phyloP scores from a whole-genome alignment of 805 yeast genomes.

The Maudiozyma pseudohumilis region DNA sequence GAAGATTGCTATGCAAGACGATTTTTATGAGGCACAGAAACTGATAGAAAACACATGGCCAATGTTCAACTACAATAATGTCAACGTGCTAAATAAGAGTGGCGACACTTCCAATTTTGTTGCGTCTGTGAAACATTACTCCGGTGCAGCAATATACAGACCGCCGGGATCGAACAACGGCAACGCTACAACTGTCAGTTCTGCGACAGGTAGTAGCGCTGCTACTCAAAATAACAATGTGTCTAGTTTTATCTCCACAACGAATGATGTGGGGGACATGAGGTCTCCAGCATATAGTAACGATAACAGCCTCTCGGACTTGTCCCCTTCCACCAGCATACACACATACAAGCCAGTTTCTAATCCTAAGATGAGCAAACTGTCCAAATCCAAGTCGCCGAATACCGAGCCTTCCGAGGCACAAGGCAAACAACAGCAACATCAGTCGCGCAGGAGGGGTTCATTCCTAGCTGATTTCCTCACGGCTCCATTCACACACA shows the following conservation, averaged over 20 bases:
- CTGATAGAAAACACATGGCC: conserved; percentile 82
- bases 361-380: background rate
- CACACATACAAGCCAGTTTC: background rate
- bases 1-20: conserved; percentile 33
- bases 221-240: background rate
- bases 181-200: too few relatives aligned
- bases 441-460: background rate
- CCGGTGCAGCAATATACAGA: conserved; percentile 8
- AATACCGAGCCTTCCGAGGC: background rate
- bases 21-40: conserved; percentile 50
- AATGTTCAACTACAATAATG: conserved; percentile 37
- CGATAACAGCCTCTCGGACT: background rate
- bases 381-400: background rate
- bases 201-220: too few relatives aligned
- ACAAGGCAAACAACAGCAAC: background rate
- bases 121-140: conserved; percentile 1
- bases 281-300: background rate
- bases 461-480: conserved; percentile 1
- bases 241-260: background rate
- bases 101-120: background rate
- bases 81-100: background rate
- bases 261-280: background rate
- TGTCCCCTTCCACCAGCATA: conserved; percentile 1
- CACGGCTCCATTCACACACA: background rate
- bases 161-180: too few relatives aligned